These are phyloP conservation scores for Protea cynaroides DNA, from an alignment of 164 flowering plant genomes.

Conservation along the genomic window DNA sequence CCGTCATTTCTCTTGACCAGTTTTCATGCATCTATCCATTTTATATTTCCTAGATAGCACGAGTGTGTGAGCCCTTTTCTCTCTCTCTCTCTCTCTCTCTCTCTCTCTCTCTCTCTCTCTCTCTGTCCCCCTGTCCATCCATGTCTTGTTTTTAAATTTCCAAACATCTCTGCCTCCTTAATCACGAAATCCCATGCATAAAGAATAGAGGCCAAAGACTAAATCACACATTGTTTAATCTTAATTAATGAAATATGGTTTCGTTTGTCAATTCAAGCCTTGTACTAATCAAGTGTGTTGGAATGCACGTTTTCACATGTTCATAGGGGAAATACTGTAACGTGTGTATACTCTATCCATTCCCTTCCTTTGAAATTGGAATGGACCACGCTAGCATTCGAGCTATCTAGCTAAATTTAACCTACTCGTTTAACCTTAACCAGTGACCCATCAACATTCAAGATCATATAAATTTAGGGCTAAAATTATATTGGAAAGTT, in stretches of 20 bases:
- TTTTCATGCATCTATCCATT: not conserved
- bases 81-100: conserved; percentile 10
- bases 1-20: not conserved
- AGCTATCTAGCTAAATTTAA: no score
- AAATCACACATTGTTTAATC: not conserved
- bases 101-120: conserved; percentile 6
- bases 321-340: not conserved
- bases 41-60: conserved; percentile 31
- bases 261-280: not conserved
- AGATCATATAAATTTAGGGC: no score
- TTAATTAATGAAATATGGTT: not conserved
- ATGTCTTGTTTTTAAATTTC: conserved; percentile 21
- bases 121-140: no score
- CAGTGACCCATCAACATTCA: no score
- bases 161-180: conserved; percentile 23
- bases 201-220: not conserved
- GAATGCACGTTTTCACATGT: not conserved
- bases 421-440: no score
- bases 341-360: not conserved
- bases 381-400: no score
- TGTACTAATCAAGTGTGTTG: not conserved
- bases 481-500: no score
- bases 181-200: conserved; percentile 12
- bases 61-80: conserved; percentile 13
- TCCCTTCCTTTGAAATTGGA: not conserved